Evolutionary conservation across 108 stramenopile genomes (phyloP).

Genomic region (Nitzschia sp.): DNA sequence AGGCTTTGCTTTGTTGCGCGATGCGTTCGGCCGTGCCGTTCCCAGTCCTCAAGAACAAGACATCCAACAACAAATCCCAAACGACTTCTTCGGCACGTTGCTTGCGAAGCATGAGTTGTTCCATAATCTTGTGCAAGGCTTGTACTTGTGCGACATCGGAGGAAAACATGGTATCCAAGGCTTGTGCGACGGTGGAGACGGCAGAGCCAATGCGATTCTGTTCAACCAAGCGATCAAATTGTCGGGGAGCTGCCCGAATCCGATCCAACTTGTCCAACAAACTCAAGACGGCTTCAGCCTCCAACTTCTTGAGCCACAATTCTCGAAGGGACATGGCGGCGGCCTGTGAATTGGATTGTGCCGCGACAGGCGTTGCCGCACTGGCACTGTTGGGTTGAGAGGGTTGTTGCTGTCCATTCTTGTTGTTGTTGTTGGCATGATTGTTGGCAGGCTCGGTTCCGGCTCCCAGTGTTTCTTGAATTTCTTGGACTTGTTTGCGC

Average conservation of each 20-base stretch:
- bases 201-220: conserved; percentile 73
- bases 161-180: conserved; percentile 73
- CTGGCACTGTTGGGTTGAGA: neutral
- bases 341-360: neutral
- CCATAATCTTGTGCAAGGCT: conserved; percentile 74
- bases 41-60: conserved; percentile 69
- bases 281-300: conserved; percentile 75
- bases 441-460: conserved; percentile 17
- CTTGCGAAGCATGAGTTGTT: conserved; percentile 80
- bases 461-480: conserved; percentile 69
- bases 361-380: conserved; percentile 15
- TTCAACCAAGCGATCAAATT: conserved; percentile 58
- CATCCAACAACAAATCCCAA: conserved; percentile 74
- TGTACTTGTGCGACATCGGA: conserved; percentile 71
- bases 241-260: conserved; percentile 77
- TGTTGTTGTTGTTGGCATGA: neutral
- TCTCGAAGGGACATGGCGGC: conserved; percentile 77
- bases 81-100: conserved; percentile 83
- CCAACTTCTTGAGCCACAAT: conserved; percentile 86
- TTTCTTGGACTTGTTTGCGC: conserved; percentile 76
- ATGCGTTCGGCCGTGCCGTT: conserved; percentile 36
- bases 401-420: conserved; percentile 5
- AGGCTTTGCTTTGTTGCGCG: neutral
- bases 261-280: conserved; percentile 75
- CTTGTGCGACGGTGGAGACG: conserved; percentile 55